A percentile compares a stretch with the other conserved stretches of the same genome.
These are phyloP conservation scores for Ogataea dorogensis DNA, from an alignment of 805 yeast genomes.

Conservation along the genomic window DNA sequence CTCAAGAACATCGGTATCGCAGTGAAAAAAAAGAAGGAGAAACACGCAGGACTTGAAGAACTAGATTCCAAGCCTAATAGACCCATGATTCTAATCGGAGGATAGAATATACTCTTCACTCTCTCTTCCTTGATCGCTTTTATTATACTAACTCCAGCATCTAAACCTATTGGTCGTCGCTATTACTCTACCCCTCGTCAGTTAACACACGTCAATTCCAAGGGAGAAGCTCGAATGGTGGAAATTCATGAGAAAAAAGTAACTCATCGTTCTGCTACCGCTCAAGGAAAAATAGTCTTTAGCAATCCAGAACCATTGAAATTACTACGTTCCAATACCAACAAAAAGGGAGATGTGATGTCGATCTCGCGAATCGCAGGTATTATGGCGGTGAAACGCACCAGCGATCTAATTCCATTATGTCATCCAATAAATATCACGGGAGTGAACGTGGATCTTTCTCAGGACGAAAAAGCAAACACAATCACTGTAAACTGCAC, in stretches of 20 bases:
- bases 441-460: conserved; percentile 37
- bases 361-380: conserved; percentile 49
- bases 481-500: conserved; percentile 35
- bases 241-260: conserved; percentile 40
- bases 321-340: conserved; percentile 36
- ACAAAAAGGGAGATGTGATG: conserved; percentile 53
- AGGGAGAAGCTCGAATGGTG: conserved; percentile 46
- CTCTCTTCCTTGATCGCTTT: conserved; percentile 1
- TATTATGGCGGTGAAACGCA: conserved; percentile 50
- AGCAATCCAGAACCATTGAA: conserved; percentile 32
- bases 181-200: conserved; percentile 9
- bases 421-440: conserved; percentile 49
- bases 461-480: conserved; percentile 19
- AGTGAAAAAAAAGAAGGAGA: conserved; percentile 45
- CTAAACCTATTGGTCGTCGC: not conserved
- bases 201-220: conserved; percentile 39
- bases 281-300: conserved; percentile 43
- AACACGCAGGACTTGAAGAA: conserved; percentile 51
- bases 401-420: conserved; percentile 46
- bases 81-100: conserved; percentile 59
- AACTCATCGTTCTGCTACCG: conserved; percentile 44
- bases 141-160: conserved; percentile 10
- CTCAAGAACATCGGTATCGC: conserved; percentile 43
- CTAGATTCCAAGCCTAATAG: conserved; percentile 47
- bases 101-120: conserved; percentile 27